These are phyloP conservation scores for California macrophylla DNA, from an alignment of 441 rosid genomes.

Conservation along the genomic window DNA sequence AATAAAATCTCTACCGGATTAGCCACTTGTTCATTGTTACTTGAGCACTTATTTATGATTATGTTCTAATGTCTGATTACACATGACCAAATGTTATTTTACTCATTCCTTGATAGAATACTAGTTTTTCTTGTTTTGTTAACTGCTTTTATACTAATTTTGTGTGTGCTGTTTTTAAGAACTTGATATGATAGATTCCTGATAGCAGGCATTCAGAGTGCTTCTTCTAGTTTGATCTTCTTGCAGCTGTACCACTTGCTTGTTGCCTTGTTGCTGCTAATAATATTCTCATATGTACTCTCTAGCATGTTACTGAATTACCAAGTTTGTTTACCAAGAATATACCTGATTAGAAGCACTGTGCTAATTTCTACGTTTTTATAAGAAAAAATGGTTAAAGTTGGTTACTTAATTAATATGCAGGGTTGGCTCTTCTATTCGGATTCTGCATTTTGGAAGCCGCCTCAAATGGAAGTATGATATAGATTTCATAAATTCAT, in stretches of 20 bases:
- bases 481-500: background rate
- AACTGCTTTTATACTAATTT: background rate
- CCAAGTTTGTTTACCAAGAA: background rate
- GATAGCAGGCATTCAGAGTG: background rate
- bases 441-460: constrained; percentile 80
- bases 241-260: background rate
- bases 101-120: background rate
- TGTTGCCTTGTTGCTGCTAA: background rate
- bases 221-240: background rate
- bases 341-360: background rate
- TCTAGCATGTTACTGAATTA: constrained; percentile 2
- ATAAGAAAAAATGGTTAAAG: constrained; percentile 2
- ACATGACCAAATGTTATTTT: background rate
- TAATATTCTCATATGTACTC: background rate
- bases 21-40: background rate
- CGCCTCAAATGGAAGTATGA: constrained; percentile 81
- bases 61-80: background rate
- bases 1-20: background rate
- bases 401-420: constrained; percentile 18
- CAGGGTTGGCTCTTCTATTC: constrained; percentile 98
- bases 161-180: background rate
- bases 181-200: background rate
- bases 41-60: background rate
- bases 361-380: background rate
- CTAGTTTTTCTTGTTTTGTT: background rate